Percentiles rank a stretch among this genome's conserved stretches.
Conservation (phyloP, 2,329 filamentous ascomycete genomes). For the Sphaerostilbella broomeana region DNA sequence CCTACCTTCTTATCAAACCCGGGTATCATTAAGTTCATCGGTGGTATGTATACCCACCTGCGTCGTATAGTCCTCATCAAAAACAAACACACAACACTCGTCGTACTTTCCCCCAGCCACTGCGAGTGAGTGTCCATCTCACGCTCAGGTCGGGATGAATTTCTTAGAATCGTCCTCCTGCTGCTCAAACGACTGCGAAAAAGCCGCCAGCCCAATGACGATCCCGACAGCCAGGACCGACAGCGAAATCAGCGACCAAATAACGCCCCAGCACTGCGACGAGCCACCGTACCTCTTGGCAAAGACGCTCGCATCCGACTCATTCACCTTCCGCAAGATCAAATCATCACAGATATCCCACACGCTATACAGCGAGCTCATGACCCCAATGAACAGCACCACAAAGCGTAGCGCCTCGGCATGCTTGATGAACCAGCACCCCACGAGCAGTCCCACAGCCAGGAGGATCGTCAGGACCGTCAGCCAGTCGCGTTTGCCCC, state of each 20-base stretch:
- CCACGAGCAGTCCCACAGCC: constrained; percentile 64
- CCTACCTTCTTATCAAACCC: neutral
- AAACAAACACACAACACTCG: too few species aligned
- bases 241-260: constrained; percentile 69
- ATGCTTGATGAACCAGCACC: constrained; percentile 74
- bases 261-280: constrained; percentile 72
- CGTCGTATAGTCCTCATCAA: too few species aligned
- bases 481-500: constrained; percentile 72
- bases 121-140: too few species aligned
- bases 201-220: constrained; percentile 69
- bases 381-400: constrained; percentile 74
- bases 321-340: constrained; percentile 73
- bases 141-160: constrained; percentile 48
- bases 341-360: constrained; percentile 84
- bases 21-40: constrained; percentile 14
- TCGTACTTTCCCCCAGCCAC: too few species aligned
- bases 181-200: constrained; percentile 61
- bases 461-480: constrained; percentile 64
- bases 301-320: constrained; percentile 72
- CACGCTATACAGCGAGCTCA: constrained; percentile 72
- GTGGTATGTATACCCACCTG: too few species aligned
- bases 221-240: constrained; percentile 67
- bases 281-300: constrained; percentile 72
- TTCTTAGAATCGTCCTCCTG: constrained; percentile 62
- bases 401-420: constrained; percentile 68